Base-by-base conservation (phyloP, 116 monocot species). In the Phalaenopsis hybrid region DNA sequence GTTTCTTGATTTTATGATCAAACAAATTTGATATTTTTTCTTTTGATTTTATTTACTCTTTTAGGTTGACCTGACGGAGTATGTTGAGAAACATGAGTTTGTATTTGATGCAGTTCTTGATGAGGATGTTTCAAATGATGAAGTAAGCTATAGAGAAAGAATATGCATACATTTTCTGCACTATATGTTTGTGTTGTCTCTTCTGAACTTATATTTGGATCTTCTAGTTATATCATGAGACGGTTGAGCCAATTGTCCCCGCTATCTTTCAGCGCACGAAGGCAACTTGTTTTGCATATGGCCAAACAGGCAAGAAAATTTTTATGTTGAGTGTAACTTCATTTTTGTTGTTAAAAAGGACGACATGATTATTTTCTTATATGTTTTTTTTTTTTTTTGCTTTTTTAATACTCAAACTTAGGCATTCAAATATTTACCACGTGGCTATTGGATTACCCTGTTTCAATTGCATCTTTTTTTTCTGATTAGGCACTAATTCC, bases 201-300 rank as follows among this genome's bases (percentile, higher is more conserved):
- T 31, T 79, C 75, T 45, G 21, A 44, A 76, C 12, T 12, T 82
- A 69, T 88, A 6, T 80, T 81, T 80, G 21, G 1, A 79, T 80
- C 16, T 33, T 84, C 6, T 83, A 99, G 99, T 93, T 99, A 31
- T 99, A 99, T 81, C 89, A 77, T 44, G 91, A 99, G 58, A 99
- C 99, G 18, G 99, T 99, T 65, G 93, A 99, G 79, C 92, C 93
- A 69, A 85, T 99, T 87, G 91, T 99, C 50, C 99, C 95, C 69
- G 88, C 87, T 49, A 95, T 99, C 55, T 99, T 99, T 91, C 88
- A 92, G 78, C 93, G 95, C 31, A 95, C 85, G 3, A 99, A 99
- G 79, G 99, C 99, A 82, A 99, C 99, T 57, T 99, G 99, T 81
- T 99, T 99, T 92, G 99, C 99, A 4, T 99, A 99, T 86, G 99